Evolutionary conservation across 1,284 basidiomycete species (phyloP).

Genomic region (Ganoderma resinaceum): DNA sequence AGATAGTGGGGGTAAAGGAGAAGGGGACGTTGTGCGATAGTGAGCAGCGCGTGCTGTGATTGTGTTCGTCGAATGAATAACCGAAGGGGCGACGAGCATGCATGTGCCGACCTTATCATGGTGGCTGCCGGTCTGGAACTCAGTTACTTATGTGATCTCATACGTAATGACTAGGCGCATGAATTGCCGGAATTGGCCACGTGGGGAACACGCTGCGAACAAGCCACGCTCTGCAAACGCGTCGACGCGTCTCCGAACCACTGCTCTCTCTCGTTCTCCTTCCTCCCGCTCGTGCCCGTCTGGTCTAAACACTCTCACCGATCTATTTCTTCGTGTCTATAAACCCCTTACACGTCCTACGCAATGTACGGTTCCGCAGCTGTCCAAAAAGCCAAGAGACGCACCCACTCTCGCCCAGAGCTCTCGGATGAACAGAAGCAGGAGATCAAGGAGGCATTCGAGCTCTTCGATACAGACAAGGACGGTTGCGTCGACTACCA

Average conservation of each 20-base stretch:
- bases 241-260: slow-evolving; percentile 30
- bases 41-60: background rate
- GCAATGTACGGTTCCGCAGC: slow-evolving; percentile 75
- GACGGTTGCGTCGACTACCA: slow-evolving; percentile 98
- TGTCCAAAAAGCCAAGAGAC: slow-evolving; percentile 75
- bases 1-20: slow-evolving; percentile 4
- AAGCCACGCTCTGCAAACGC: slow-evolving; percentile 12
- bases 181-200: slow-evolving; percentile 4
- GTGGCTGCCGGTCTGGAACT: background rate
- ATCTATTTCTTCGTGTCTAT: slow-evolving; percentile 22
- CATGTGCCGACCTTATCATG: slow-evolving; percentile 8
- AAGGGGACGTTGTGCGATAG: slow-evolving; percentile 8
- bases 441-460: slow-evolving; percentile 99
- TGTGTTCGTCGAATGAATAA: slow-evolving; percentile 3
- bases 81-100: background rate
- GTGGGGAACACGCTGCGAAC: slow-evolving; percentile 22
- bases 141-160: background rate
- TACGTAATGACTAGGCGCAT: background rate
- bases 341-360: background rate
- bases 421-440: slow-evolving; percentile 95
- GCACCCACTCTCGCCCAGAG: slow-evolving; percentile 76
- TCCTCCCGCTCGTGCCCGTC: slow-evolving; percentile 7
- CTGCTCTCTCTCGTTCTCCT: background rate
- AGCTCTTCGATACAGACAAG: slow-evolving; percentile 99
- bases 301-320: too few relatives aligned